Percentiles rank a stretch among this genome's conserved stretches.
Conservation (phyloP, 495 filamentous ascomycete species). For the Aspergillus biplanus region DNA sequence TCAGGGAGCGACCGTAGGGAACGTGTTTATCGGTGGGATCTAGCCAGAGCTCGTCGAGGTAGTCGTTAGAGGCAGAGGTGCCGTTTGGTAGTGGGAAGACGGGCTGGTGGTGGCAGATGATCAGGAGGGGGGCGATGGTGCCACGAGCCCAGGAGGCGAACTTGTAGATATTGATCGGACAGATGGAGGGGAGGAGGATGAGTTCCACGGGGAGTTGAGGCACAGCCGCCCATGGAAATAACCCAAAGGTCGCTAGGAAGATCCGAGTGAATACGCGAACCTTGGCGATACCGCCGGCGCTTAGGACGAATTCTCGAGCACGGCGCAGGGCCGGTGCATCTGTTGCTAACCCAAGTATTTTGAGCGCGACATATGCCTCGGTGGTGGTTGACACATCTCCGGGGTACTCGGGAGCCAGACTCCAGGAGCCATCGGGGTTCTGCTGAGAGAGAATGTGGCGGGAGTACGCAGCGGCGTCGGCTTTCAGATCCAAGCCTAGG, state of each 20-base stretch:
- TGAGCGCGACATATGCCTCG: slow-evolving; percentile 47
- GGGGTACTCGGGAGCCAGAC: slow-evolving; percentile 35
- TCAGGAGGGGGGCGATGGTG: slow-evolving; percentile 39
- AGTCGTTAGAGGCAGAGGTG: slow-evolving; percentile 28
- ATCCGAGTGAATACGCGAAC: slow-evolving; percentile 45
- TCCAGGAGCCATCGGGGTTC: slow-evolving; percentile 45
- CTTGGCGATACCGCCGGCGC: slow-evolving; percentile 40
- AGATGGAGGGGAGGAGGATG: slow-evolving; percentile 36
- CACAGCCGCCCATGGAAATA: slow-evolving; percentile 45
- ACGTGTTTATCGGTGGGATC: slow-evolving; percentile 33
- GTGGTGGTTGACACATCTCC: slow-evolving; percentile 42
- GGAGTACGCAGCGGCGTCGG: slow-evolving; percentile 14
- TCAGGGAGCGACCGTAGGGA: slow-evolving; percentile 25
- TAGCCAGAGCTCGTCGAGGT: slow-evolving; percentile 46
- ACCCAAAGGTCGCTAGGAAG: slow-evolving; percentile 45
- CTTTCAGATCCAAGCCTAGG: slow-evolving; percentile 15
- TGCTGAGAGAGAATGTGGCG: slow-evolving; percentile 33
- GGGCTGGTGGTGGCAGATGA: slow-evolving; percentile 41
- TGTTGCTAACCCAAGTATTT: slow-evolving; percentile 35
- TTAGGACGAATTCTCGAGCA: slow-evolving; percentile 33
- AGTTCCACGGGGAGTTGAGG: slow-evolving; percentile 46
- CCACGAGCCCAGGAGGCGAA: slow-evolving; percentile 43
- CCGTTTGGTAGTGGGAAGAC: slow-evolving; percentile 42
- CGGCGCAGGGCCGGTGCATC: slow-evolving; percentile 24
- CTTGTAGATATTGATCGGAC: slow-evolving; percentile 42